phyloP scores from a whole-genome alignment of 2,329 filamentous ascomycete species.

The Colletotrichum abscissum region DNA sequence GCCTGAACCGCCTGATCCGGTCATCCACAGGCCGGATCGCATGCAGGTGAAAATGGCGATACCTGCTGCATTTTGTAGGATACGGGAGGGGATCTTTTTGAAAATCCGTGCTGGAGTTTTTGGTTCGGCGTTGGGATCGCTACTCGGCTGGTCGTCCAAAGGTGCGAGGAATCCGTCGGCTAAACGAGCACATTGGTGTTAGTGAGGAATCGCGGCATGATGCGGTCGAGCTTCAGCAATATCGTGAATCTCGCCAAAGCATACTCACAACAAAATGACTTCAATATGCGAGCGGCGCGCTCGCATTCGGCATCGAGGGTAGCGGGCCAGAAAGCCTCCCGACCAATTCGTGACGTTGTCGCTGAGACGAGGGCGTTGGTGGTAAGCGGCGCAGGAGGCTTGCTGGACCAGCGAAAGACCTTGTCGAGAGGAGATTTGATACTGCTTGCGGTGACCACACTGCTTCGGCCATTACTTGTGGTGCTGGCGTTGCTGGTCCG shows the following conservation, averaged over 20 bases:
- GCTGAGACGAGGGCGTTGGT: constrained; percentile 56
- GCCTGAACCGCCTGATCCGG: constrained; percentile 89
- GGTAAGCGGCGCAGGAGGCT: constrained; percentile 67
- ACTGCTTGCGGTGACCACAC: constrained; percentile 38
- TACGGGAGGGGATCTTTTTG: constrained; percentile 87
- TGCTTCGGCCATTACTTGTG: constrained; percentile 24
- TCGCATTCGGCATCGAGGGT: constrained; percentile 90
- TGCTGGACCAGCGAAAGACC: constrained; percentile 57
- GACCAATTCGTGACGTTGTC: constrained; percentile 76
- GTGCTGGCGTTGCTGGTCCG: constrained; percentile 41
- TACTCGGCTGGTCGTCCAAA: constrained; percentile 46
- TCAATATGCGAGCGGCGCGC: constrained; percentile 88
- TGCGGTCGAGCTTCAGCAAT: not conserved
- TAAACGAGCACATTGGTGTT: constrained; percentile 42
- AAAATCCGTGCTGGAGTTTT: constrained; percentile 65
- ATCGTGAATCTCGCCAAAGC: no score
- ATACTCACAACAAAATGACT: constrained; percentile 85
- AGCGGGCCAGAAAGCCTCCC: constrained; percentile 87
- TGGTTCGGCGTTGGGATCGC: constrained; percentile 45
- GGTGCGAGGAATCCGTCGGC: constrained; percentile 67
- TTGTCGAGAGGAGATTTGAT: constrained; percentile 47
- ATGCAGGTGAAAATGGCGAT: constrained; percentile 96
- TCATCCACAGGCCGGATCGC: constrained; percentile 92
- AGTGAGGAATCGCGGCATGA: constrained; percentile 20
- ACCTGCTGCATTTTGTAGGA: constrained; percentile 90